Evolutionary conservation across 768 basidiomycete genomes (phyloP).

Genomic region (Serendipita sp.): DNA sequence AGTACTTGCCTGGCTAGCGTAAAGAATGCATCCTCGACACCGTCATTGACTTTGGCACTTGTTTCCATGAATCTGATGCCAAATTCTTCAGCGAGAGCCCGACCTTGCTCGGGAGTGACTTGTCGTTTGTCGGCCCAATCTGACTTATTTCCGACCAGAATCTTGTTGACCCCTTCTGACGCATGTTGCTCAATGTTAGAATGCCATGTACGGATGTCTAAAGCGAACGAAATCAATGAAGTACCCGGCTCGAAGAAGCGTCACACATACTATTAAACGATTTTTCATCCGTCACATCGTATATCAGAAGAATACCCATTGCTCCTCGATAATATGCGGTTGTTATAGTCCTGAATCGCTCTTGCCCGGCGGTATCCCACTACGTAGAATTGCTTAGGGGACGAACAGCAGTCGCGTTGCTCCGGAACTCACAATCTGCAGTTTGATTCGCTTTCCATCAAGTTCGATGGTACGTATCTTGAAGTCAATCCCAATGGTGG

Average conservation of each 20-base stretch:
- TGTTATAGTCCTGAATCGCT: slow-evolving; percentile 96
- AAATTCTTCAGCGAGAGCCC: slow-evolving; percentile 80
- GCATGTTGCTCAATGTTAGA: slow-evolving; percentile 97
- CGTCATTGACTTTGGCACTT: slow-evolving; percentile 90
- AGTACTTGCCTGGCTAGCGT: slow-evolving; percentile 71
- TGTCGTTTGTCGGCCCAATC: slow-evolving; percentile 96
- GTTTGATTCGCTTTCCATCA: slow-evolving; percentile 93
- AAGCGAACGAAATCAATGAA: slow-evolving; percentile 14
- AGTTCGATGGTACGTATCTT: slow-evolving; percentile 98
- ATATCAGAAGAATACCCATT: slow-evolving; percentile 97
- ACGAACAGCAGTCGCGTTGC: background rate
- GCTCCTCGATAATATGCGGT: slow-evolving; percentile 99
- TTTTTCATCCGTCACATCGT: slow-evolving; percentile 88
- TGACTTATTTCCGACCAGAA: slow-evolving; percentile 96
- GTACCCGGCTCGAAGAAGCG: slow-evolving; percentile 7
- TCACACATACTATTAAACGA: slow-evolving; percentile 80
- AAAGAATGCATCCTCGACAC: slow-evolving; percentile 98
- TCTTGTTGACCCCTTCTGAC: slow-evolving; percentile 98
- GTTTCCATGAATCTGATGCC: slow-evolving; percentile 98
- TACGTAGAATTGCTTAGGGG: slow-evolving; percentile 20
- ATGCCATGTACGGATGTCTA: slow-evolving; percentile 98
- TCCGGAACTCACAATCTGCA: slow-evolving; percentile 72
- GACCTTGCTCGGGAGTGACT: slow-evolving; percentile 83
- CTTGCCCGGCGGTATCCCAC: slow-evolving; percentile 99
- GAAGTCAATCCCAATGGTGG: slow-evolving; percentile 98